Evolutionary conservation across 2,329 filamentous ascomycete genomes (phyloP).

Genomic region (Fusarium tanahbumbuense): DNA sequence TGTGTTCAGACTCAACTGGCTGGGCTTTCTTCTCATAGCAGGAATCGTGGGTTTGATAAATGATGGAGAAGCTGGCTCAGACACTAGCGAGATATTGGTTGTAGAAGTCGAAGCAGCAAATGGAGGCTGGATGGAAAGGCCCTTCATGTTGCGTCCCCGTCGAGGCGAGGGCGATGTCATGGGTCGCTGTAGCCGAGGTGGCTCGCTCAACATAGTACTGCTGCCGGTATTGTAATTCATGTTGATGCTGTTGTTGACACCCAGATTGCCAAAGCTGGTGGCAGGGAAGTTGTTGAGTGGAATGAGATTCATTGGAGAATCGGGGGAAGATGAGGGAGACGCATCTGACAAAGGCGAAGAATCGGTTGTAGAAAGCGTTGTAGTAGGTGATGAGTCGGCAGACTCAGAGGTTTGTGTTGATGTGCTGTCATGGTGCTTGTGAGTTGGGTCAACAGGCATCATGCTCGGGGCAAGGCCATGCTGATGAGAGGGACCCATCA

Average conservation of each 20-base stretch:
- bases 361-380: conserved; percentile 91
- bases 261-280: conserved; percentile 64
- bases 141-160: conserved; percentile 85
- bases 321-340: conserved; percentile 91
- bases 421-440: conserved; percentile 81
- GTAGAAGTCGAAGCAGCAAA: conserved; percentile 58
- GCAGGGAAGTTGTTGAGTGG: conserved; percentile 76
- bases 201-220: conserved; percentile 54
- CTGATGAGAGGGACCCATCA: conserved; percentile 53
- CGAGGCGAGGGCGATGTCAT: conserved; percentile 77
- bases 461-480: conserved; percentile 55
- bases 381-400: conserved; percentile 93
- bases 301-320: conserved; percentile 82
- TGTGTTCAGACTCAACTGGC: conserved; percentile 82
- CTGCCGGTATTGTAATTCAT: conserved; percentile 14
- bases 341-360: conserved; percentile 90
- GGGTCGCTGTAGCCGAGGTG: conserved; percentile 62
- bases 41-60: conserved; percentile 86
- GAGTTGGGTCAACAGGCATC: conserved; percentile 62
- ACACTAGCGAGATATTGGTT: conserved; percentile 63
- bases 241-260: conserved; percentile 18
- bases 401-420: conserved; percentile 84
- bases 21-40: conserved; percentile 78
- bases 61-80: conserved; percentile 77
- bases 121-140: conserved; percentile 79